These are phyloP conservation scores for Zymoseptoria brevis DNA, from an alignment of 2,329 filamentous ascomycete species.

Conservation along the genomic window DNA sequence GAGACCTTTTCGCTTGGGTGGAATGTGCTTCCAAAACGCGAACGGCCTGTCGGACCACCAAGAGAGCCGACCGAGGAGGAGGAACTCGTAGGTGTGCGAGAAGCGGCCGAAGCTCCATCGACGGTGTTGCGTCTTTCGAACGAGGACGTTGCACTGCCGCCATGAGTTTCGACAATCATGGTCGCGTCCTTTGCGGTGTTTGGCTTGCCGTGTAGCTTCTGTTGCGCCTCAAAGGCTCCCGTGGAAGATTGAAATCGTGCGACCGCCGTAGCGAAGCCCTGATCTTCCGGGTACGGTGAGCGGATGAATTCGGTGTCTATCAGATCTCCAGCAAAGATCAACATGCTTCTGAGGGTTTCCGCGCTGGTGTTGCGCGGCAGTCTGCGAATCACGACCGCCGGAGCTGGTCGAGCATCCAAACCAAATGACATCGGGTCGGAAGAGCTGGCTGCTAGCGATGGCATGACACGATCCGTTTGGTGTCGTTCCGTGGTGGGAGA, in stretches of 20 bases:
- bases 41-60: slow-evolving; percentile 22
- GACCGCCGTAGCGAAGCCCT: slow-evolving; percentile 49
- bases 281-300: slow-evolving; percentile 48
- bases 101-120: slow-evolving; percentile 35
- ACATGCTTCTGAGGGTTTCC: slow-evolving; percentile 54
- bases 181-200: slow-evolving; percentile 54
- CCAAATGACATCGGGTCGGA: slow-evolving; percentile 19
- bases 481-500: slow-evolving; percentile 37
- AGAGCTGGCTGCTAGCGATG: slow-evolving; percentile 16
- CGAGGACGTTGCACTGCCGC: slow-evolving; percentile 10
- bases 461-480: slow-evolving; percentile 29
- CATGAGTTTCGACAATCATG: slow-evolving; percentile 51
- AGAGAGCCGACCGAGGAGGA: slow-evolving; percentile 41
- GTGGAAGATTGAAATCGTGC: slow-evolving; percentile 50
- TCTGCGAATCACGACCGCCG: slow-evolving; percentile 50
- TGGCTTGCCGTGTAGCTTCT: slow-evolving; percentile 53
- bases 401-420: slow-evolving; percentile 14
- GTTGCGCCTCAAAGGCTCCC: slow-evolving; percentile 52
- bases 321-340: slow-evolving; percentile 58
- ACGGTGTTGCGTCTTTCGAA: slow-evolving; percentile 43
- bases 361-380: slow-evolving; percentile 51
- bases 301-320: slow-evolving; percentile 51
- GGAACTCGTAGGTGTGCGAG: slow-evolving; percentile 38
- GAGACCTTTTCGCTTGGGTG: slow-evolving; percentile 55
- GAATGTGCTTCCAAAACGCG: slow-evolving; percentile 56